phyloP scores from a whole-genome alignment of 371 early-diverging fungal genomes.

The Actinomortierella wolfii region DNA sequence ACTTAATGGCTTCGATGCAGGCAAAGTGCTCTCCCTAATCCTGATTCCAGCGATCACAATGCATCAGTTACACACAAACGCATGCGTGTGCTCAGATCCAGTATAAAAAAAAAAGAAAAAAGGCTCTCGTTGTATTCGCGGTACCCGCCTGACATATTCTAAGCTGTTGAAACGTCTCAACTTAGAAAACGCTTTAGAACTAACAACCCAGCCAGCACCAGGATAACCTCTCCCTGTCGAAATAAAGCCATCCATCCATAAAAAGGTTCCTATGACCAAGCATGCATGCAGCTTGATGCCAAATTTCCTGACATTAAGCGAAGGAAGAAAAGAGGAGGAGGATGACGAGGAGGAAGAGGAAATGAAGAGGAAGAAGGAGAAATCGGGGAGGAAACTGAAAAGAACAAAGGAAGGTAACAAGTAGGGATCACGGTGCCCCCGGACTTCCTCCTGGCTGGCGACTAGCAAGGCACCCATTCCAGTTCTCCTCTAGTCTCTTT shows the following conservation, averaged over 20 bases:
- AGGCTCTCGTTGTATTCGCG: no score
- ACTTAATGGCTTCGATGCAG: background rate
- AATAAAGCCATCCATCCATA: background rate
- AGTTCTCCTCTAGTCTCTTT: background rate
- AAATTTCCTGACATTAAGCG: background rate
- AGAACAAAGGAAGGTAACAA: background rate
- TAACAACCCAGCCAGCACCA: no score
- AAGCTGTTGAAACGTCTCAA: no score
- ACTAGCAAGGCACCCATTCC: background rate
- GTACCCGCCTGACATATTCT: no score
- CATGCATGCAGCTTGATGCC: background rate
- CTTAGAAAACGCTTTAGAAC: no score
- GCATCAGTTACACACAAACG: background rate
- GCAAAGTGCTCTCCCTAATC: background rate
- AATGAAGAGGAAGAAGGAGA: background rate
- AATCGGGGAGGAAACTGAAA: background rate
- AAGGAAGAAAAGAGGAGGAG: background rate
- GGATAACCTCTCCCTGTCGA: no score
- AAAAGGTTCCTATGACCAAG: background rate
- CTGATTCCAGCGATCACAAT: background rate
- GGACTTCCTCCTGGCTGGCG: background rate
- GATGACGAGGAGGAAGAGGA: background rate
- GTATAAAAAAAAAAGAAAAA: background rate
- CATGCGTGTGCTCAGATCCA: background rate
- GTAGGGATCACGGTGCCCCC: conserved; percentile 2